phyloP scores from a whole-genome alignment of 768 basidiomycete genomes.

The Infundibulicybe gibba region DNA sequence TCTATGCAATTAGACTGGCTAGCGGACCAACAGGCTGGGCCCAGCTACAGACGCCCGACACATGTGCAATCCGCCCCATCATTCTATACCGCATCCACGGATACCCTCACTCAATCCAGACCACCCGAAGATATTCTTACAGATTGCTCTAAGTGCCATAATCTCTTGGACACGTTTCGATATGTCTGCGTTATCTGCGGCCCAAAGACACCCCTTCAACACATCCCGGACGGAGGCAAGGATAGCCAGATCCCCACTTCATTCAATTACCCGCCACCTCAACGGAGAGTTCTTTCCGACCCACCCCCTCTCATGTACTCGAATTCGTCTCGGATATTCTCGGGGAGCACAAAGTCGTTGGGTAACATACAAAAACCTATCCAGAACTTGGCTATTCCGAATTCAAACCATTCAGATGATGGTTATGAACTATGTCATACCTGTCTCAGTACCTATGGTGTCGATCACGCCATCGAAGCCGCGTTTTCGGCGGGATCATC shows the following conservation, averaged over 20 bases:
- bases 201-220: conserved; percentile 53
- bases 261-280: conserved; percentile 29
- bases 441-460: no score
- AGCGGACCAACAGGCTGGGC: conserved; percentile 48
- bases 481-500: conserved; percentile 42
- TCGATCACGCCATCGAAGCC: no score
- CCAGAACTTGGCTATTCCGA: no score
- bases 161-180: conserved; percentile 72
- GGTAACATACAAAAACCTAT: no score
- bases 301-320: conserved; percentile 18
- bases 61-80: conserved; percentile 18
- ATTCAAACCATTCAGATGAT: no score
- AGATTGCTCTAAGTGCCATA: conserved; percentile 80
- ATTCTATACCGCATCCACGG: conserved; percentile 22
- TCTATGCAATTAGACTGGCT: conserved; percentile 69
- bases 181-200: conserved; percentile 91
- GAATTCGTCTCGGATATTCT: conserved; percentile 32
- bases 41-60: conserved; percentile 16
- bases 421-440: no score
- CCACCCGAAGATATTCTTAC: conserved; percentile 65
- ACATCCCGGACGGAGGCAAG: conserved; percentile 44
- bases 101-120: conserved; percentile 22
- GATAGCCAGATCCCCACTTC: conserved; percentile 26
- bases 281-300: conserved; percentile 23
- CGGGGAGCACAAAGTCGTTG: conserved; percentile 28